Percentiles rank a stretch among this genome's conserved stretches.
These are phyloP conservation scores for Paecilomyces dactylethromorphus DNA, from an alignment of 2,329 filamentous ascomycete genomes.

Conservation along the genomic window DNA sequence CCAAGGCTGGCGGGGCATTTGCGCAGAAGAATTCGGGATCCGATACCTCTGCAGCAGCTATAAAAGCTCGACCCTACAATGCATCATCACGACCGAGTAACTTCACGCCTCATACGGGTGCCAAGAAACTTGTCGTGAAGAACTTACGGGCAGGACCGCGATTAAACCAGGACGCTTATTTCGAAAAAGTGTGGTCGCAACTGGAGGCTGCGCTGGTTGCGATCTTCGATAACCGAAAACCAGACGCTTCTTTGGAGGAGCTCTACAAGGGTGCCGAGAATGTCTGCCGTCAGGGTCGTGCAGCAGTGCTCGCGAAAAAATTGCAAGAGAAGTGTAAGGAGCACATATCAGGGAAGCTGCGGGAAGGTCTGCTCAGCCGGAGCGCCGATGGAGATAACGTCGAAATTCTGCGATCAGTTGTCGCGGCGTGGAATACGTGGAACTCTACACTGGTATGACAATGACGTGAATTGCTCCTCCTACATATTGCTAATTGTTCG, in stretches of 20 bases:
- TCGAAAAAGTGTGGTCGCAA: constrained; percentile 67
- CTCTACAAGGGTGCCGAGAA: constrained; percentile 90
- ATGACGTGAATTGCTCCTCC: background rate
- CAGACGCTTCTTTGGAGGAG: constrained; percentile 72
- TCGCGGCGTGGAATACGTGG: constrained; percentile 69
- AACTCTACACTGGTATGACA: constrained; percentile 62
- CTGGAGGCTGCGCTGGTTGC: constrained; percentile 65
- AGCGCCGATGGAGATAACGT: constrained; percentile 52
- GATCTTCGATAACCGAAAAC: constrained; percentile 61
- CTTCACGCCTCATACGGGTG: constrained; percentile 69
- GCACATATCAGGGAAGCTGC: constrained; percentile 54
- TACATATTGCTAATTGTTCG: background rate
- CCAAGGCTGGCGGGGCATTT: constrained; percentile 32
- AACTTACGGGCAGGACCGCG: constrained; percentile 66
- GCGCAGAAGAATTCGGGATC: constrained; percentile 41
- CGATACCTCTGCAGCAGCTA: constrained; percentile 18
- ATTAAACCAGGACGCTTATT: constrained; percentile 68
- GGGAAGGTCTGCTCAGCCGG: constrained; percentile 52
- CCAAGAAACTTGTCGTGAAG: constrained; percentile 87
- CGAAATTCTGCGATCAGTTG: constrained; percentile 55
- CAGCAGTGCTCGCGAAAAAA: constrained; percentile 59
- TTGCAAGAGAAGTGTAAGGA: constrained; percentile 60
- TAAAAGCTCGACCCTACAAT: constrained; percentile 22
- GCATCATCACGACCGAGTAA: constrained; percentile 31
- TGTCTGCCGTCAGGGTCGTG: constrained; percentile 72